phyloP scores from a whole-genome alignment of 768 basidiomycete genomes.

The Amanita pallidorosea region DNA sequence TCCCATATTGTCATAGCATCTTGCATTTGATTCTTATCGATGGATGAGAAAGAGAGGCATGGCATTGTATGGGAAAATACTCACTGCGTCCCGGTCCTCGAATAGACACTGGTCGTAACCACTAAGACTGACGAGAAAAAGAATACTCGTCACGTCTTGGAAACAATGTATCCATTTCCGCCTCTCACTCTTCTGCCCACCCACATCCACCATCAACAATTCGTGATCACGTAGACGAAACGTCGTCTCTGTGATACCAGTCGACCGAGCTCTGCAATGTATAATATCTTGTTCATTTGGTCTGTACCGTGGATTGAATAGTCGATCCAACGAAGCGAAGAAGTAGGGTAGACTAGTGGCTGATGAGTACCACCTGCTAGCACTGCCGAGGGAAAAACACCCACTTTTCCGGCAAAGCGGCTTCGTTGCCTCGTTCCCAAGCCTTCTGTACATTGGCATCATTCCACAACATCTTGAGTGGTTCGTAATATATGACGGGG shows the following conservation, averaged over 20 bases:
- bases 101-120: constrained; percentile 93
- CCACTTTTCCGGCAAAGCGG: constrained; percentile 85
- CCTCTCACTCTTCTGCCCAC: constrained; percentile 88
- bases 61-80: constrained; percentile 17
- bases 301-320: constrained; percentile 63
- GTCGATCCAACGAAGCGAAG: constrained; percentile 65
- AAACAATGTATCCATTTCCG: constrained; percentile 95
- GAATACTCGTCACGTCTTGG: constrained; percentile 87
- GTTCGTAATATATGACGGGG: constrained; percentile 54
- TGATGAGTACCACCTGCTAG: neutral
- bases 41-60: neutral
- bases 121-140: constrained; percentile 85
- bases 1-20: constrained; percentile 99
- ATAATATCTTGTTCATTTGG: constrained; percentile 87
- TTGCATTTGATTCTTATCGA: constrained; percentile 87
- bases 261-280: constrained; percentile 75
- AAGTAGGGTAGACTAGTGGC: constrained; percentile 56
- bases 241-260: constrained; percentile 83
- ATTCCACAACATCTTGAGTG: constrained; percentile 64
- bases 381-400: constrained; percentile 11
- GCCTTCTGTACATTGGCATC: constrained; percentile 68
- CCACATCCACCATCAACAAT: constrained; percentile 90
- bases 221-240: constrained; percentile 73
- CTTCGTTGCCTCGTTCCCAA: constrained; percentile 81
- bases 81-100: constrained; percentile 82